Evolutionary conservation across 768 basidiomycete species (phyloP).

Genomic region (Rhodotorula diobovata): DNA sequence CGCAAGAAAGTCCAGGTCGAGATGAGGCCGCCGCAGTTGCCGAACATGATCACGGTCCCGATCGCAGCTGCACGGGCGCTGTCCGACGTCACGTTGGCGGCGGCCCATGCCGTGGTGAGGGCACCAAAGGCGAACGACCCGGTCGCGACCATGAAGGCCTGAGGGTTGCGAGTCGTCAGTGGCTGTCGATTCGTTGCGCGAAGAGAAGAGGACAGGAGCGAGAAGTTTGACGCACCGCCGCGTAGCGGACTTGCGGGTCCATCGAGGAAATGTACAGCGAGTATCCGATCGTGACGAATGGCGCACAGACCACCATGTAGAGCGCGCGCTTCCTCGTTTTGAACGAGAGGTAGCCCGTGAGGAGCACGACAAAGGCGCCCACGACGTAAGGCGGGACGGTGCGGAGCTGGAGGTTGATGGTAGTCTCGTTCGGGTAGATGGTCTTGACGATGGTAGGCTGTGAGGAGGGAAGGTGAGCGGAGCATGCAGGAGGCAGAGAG

Average conservation of each 20-base stretch:
- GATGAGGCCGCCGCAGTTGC: conserved; percentile 41
- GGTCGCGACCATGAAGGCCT: conserved; percentile 23
- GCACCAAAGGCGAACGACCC: conserved; percentile 34
- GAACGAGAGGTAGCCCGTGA: conserved; percentile 32
- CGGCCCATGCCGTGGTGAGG: conserved; percentile 34
- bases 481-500: not conserved
- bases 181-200: too few species aligned
- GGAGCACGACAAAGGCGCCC: conserved; percentile 30
- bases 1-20: conserved; percentile 36
- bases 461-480: not conserved
- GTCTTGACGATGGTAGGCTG: conserved; percentile 41
- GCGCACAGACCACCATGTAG: conserved; percentile 27
- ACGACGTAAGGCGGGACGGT: conserved; percentile 20
- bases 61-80: conserved; percentile 34
- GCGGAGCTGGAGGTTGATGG: conserved; percentile 36
- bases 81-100: conserved; percentile 39
- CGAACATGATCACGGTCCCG: conserved; percentile 35
- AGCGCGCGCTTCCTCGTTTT: conserved; percentile 32
- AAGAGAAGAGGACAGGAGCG: not conserved
- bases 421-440: conserved; percentile 39
- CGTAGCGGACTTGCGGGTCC: conserved; percentile 25
- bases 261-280: conserved; percentile 23
- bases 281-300: conserved; percentile 6
- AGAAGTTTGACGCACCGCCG: not conserved
- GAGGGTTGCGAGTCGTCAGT: not conserved